Conservation (phyloP, 495 filamentous ascomycete species). For the Penicillium crystallinum region DNA sequence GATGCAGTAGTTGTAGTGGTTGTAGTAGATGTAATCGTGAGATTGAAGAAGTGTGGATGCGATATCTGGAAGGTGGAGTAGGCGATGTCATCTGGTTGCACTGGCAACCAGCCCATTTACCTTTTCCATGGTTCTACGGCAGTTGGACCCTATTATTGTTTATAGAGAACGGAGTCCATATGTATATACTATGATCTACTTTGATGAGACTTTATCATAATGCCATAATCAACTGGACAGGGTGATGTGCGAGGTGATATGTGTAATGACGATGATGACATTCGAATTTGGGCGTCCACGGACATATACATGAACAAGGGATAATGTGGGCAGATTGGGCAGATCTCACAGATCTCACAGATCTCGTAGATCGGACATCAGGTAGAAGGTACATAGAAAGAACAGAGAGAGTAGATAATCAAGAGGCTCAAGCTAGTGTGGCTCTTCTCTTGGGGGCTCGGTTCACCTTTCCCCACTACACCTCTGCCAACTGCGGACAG, state of each 20-base stretch:
- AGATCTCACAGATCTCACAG: not conserved
- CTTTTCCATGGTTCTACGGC: slow-evolving; percentile 4
- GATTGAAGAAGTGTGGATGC: not conserved
- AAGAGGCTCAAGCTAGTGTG: not conserved
- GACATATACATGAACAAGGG: not conserved
- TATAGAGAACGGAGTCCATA: too few species aligned
- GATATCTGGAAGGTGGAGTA: not conserved
- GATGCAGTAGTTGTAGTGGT: not conserved
- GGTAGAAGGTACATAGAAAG: not conserved
- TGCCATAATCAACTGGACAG: too few species aligned
- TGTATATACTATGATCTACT: too few species aligned
- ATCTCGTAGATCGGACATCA: not conserved
- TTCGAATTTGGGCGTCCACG: not conserved
- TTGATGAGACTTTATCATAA: too few species aligned
- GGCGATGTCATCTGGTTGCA: slow-evolving; percentile 15
- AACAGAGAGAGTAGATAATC: not conserved
- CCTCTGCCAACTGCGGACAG: not conserved
- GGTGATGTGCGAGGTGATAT: not conserved
- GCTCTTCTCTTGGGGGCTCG: not conserved
- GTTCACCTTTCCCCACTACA: slow-evolving; percentile 6
- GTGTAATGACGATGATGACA: slow-evolving; percentile 11
- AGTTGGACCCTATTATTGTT: too few species aligned
- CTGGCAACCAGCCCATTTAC: slow-evolving; percentile 18
- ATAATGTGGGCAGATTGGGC: not conserved
- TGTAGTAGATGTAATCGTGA: not conserved